phyloP scores from a whole-genome alignment of 345 rosid genomes.

The Eucalyptus marginata region DNA sequence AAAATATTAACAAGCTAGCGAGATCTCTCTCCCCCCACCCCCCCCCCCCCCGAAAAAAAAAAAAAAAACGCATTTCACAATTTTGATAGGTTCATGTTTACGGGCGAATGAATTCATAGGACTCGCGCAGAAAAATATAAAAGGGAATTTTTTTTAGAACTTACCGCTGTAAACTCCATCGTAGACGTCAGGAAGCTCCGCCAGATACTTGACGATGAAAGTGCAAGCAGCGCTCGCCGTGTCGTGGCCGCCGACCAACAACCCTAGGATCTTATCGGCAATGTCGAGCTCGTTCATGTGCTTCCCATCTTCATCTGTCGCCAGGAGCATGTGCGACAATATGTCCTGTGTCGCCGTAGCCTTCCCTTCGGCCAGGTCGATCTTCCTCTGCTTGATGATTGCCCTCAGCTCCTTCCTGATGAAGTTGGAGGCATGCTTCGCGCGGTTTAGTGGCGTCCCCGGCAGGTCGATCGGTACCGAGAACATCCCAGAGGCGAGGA shows the following conservation, averaged over 20 bases:
- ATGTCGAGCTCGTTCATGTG: slow-evolving; percentile 8
- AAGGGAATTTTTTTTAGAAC: no score
- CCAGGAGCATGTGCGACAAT: slow-evolving; percentile 6
- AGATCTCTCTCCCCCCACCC: not conserved
- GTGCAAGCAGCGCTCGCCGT: slow-evolving; percentile 10
- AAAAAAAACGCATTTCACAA: not conserved
- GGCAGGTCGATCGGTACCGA: slow-evolving; percentile 7
- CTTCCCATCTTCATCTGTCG: slow-evolving; percentile 5
- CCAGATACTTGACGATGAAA: slow-evolving; percentile 5
- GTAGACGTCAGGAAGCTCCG: slow-evolving; percentile 3
- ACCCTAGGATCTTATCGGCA: slow-evolving; percentile 5
- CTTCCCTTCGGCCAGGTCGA: slow-evolving; percentile 1
- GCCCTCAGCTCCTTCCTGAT: slow-evolving; percentile 1
- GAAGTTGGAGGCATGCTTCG: slow-evolving; percentile 1
- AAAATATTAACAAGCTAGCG: not conserved
- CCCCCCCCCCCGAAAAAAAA: not conserved
- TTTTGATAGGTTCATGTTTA: not conserved
- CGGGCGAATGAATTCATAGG: not conserved
- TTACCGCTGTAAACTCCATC: slow-evolving; percentile 3
- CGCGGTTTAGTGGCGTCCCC: not conserved
- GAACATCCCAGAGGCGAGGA: slow-evolving; percentile 1
- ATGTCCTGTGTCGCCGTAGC: slow-evolving; percentile 2
- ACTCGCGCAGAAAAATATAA: not conserved
- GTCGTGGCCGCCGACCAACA: slow-evolving; percentile 4
- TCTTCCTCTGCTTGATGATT: slow-evolving; percentile 6